phyloP scores from a whole-genome alignment of 2,329 filamentous ascomycete genomes.

The Talaromyces sp. region DNA sequence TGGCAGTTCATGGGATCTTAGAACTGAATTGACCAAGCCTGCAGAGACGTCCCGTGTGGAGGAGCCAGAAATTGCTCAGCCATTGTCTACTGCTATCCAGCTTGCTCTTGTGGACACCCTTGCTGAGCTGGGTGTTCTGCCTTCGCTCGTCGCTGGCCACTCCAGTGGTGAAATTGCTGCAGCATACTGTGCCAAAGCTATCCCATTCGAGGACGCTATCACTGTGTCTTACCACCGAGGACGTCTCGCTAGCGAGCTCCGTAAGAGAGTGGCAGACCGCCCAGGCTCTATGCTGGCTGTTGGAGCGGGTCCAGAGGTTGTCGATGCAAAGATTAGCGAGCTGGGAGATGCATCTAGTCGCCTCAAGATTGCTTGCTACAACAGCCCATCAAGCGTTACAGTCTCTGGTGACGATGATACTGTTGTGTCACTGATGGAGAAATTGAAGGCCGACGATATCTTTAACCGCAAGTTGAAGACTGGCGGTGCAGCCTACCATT shows the following conservation, averaged over 20 bases:
- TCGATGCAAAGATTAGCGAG: constrained; percentile 10
- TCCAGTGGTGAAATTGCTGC: constrained; percentile 16
- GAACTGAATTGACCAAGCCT: neutral
- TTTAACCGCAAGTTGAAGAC: constrained; percentile 16
- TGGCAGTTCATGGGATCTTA: neutral
- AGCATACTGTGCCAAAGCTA: constrained; percentile 14
- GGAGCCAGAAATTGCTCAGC: constrained; percentile 17
- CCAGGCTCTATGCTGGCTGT: constrained; percentile 16
- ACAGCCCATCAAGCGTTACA: constrained; percentile 24
- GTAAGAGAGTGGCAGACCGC: constrained; percentile 8
- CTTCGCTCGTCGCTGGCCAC: constrained; percentile 11
- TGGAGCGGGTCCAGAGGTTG: neutral
- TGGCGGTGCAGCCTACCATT: constrained; percentile 21
- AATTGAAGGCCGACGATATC: constrained; percentile 17
- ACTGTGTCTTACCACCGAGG: constrained; percentile 14
- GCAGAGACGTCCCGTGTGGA: constrained; percentile 14
- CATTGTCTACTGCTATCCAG: constrained; percentile 18
- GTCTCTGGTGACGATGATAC: constrained; percentile 21
- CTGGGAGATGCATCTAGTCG: neutral
- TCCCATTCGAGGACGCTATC: constrained; percentile 16
- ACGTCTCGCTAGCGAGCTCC: constrained; percentile 16
- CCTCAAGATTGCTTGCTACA: constrained; percentile 8
- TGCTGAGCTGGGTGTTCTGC: constrained; percentile 3
- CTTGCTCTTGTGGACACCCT: constrained; percentile 12
- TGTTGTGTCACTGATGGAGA: constrained; percentile 27